Conservation (phyloP, 2,329 filamentous ascomycete species). For the Neocucurbitaria cava region DNA sequence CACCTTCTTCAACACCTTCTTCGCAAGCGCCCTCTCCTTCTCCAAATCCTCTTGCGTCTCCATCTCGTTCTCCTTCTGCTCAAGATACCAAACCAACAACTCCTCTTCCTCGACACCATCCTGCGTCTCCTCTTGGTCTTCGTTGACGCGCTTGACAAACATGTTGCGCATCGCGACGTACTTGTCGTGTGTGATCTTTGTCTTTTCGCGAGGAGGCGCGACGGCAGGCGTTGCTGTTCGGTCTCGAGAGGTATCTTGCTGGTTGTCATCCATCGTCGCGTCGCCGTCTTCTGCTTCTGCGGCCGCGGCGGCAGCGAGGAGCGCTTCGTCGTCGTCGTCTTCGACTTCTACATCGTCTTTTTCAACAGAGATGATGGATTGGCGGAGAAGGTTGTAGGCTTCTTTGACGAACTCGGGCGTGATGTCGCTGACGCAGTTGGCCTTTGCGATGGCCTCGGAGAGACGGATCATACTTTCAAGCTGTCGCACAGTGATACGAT, state of each 20-base stretch:
- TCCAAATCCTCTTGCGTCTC: slow-evolving; percentile 82
- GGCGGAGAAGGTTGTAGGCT: slow-evolving; percentile 86
- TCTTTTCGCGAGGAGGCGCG: slow-evolving; percentile 65
- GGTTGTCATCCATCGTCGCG: slow-evolving; percentile 37
- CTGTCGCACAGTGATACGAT: slow-evolving; percentile 96
- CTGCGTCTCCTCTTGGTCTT: slow-evolving; percentile 76
- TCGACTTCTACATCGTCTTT: slow-evolving; percentile 97
- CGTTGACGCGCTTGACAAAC: slow-evolving; percentile 81
- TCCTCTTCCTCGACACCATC: slow-evolving; percentile 87
- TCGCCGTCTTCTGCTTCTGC: slow-evolving; percentile 54
- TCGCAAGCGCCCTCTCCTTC: slow-evolving; percentile 73
- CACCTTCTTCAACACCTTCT: slow-evolving; percentile 93
- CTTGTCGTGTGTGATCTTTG: slow-evolving; percentile 93
- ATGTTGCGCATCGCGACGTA: slow-evolving; percentile 90
- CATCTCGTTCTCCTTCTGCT: slow-evolving; percentile 85
- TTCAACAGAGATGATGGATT: slow-evolving; percentile 97
- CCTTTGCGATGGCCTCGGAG: slow-evolving; percentile 97
- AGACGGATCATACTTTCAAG: slow-evolving; percentile 95
- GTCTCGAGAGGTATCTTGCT: slow-evolving; percentile 46
- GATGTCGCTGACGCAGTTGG: slow-evolving; percentile 93
- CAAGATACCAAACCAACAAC: slow-evolving; percentile 87
- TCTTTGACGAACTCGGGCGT: slow-evolving; percentile 85
- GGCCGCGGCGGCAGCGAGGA: slow-evolving; percentile 59
- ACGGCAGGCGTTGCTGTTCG: slow-evolving; percentile 47
- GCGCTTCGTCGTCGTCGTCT: slow-evolving; percentile 73